Base-by-base conservation (phyloP, 768 basidiomycete genomes). In the Aureoboletus auriporus region DNA sequence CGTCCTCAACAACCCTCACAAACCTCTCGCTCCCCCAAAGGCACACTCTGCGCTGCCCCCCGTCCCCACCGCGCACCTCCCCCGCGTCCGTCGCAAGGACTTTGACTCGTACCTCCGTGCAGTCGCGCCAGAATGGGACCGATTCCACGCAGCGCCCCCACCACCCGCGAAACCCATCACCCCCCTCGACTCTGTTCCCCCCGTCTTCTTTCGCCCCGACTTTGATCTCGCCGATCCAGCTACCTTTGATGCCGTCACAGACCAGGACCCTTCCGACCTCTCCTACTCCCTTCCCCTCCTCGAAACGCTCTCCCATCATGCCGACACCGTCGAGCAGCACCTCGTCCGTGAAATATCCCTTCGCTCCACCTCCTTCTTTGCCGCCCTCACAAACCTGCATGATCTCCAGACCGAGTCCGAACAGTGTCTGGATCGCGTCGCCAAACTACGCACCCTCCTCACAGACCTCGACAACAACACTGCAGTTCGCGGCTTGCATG, bases 321-420 rank as follows among this genome's bases (percentile, higher is more conserved):
- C 94, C 2, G 96, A 97, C 64, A 87, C 87, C 1, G 80, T 98
- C 53, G 96, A 99, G 63, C 84, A 92, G 51, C 95, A 99, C 67
- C 86, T 99, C 47, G 81, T 94, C 5, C 83, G 83, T 51, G 96
- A 98, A 68, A 94, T 99, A 39, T 87, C 88, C 8, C 72, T 87
- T 9, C 86, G 95, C 12, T 91, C 93, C 0, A 80, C 89, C 1
- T 92, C 93, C 1, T 99, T 99, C 78, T 99, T 98, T 60, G 86
- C 94, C 5, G 96, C 96, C 7, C 79, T 99, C 33, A 80, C 92
- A 7, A 99, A 99, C 66, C 75, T 99, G 8, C 89, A 96, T 60
- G 87, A 92, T 53, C 79, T 99, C 10, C 92, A 93, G 61, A 80
- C 87, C 6, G 92, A 96, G 63, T 94, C 93, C 0, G 79, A 86